phyloP scores from a whole-genome alignment of 1,284 basidiomycete genomes.

The Austroboletus niveus region DNA sequence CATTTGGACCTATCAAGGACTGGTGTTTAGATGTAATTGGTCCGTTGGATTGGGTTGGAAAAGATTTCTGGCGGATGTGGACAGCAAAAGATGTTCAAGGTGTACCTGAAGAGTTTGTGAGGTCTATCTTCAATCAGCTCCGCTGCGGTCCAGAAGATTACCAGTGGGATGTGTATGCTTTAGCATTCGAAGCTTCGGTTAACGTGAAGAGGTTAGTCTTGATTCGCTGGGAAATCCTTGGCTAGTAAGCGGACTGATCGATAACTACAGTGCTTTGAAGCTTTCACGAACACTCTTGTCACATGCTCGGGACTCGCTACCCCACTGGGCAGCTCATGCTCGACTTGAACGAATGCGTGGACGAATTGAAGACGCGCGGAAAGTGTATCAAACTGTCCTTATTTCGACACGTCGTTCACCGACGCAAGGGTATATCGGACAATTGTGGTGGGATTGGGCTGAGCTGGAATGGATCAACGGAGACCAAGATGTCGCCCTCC shows the following conservation, averaged over 20 bases:
- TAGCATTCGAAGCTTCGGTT: constrained; percentile 68
- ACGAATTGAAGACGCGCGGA: constrained; percentile 72
- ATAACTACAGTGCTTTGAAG: constrained; percentile 60
- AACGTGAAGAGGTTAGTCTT: constrained; percentile 56
- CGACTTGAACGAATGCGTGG: constrained; percentile 74
- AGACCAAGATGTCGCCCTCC: constrained; percentile 46
- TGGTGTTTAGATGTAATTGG: constrained; percentile 57
- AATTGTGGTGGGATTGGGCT: constrained; percentile 86
- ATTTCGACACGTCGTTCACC: constrained; percentile 40
- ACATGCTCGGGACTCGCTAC: constrained; percentile 59
- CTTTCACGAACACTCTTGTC: constrained; percentile 72
- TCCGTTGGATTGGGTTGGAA: constrained; percentile 51
- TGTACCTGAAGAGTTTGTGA: constrained; percentile 47
- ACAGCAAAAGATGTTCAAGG: constrained; percentile 44
- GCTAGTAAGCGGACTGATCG: constrained; percentile 6
- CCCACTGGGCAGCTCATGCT: constrained; percentile 81
- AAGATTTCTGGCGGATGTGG: constrained; percentile 47
- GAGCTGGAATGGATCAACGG: constrained; percentile 84
- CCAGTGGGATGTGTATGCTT: constrained; percentile 60
- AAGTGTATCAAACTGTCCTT: constrained; percentile 76
- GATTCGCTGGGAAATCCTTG: constrained; percentile 3
- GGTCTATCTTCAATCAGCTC: constrained; percentile 60
- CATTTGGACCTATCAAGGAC: constrained; percentile 64
- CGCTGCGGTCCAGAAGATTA: constrained; percentile 46
- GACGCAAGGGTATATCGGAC: constrained; percentile 38